Evolutionary conservation across 208 protist genomes (phyloP).

Genomic region (Acanthamoeba sp.): DNA sequence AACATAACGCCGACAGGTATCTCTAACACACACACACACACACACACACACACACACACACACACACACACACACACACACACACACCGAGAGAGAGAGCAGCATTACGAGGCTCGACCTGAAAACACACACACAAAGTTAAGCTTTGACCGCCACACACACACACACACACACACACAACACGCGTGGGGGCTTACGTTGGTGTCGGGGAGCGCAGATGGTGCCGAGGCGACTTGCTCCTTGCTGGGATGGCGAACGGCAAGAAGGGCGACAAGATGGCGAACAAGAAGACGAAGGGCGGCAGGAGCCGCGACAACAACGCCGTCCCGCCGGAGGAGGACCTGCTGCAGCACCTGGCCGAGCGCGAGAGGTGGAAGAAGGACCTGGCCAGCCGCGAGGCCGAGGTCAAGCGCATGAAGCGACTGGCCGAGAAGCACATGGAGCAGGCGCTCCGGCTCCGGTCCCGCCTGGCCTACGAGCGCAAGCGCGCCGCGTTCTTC

Average conservation of each 20-base stretch:
- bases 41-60: neutral
- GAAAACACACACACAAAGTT: neutral
- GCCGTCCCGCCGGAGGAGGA: neutral
- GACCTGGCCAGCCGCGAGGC: constrained; percentile 10
- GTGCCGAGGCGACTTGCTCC: neutral
- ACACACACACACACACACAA: neutral
- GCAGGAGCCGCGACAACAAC: neutral
- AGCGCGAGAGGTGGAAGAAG: constrained; percentile 43
- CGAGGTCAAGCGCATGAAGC: constrained; percentile 48
- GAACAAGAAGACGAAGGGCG: neutral
- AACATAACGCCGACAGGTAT: constrained; percentile 44
- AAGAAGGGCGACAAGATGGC: neutral
- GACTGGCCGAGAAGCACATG: constrained; percentile 52
- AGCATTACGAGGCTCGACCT: neutral
- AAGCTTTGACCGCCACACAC: neutral
- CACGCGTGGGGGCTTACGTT: neutral
- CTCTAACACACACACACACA: neutral
- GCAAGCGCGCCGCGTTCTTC: constrained; percentile 33
- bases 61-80: no score
- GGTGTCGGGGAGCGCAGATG: neutral
- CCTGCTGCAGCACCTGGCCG: constrained; percentile 31
- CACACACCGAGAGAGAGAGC: neutral
- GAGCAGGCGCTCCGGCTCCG: constrained; percentile 14
- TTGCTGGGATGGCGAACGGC: neutral
- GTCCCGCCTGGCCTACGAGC: constrained; percentile 31